A percentile compares a stretch with the other conserved stretches of the same genome.
phyloP scores from a whole-genome alignment of 1,284 basidiomycete genomes.

The Ustilago nuda region DNA sequence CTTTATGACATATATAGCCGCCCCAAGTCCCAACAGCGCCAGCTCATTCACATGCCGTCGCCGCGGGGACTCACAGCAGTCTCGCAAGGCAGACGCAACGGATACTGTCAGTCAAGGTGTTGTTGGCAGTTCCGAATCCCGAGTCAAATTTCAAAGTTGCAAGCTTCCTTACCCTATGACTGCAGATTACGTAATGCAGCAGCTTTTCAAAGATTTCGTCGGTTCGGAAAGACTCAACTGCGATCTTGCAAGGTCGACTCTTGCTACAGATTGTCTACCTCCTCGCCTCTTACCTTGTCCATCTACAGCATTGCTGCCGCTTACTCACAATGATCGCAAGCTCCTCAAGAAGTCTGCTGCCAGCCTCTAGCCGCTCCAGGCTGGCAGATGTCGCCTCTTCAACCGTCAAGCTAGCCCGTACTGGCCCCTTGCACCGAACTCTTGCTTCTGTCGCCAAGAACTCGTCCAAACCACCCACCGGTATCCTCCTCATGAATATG shows the following conservation, averaged over 20 bases:
- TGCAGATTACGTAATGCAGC: slow-evolving; percentile 43
- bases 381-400: slow-evolving; percentile 5
- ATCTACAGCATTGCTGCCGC: background rate
- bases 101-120: no score
- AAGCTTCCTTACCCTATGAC: background rate
- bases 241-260: slow-evolving; percentile 1
- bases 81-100: background rate
- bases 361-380: slow-evolving; percentile 20
- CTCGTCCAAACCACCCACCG: slow-evolving; percentile 71
- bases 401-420: slow-evolving; percentile 16
- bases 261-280: background rate
- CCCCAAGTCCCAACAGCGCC: background rate
- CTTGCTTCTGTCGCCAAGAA: slow-evolving; percentile 36
- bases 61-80: background rate
- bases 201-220: slow-evolving; percentile 4
- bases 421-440: slow-evolving; percentile 17
- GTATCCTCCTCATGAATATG: slow-evolving; percentile 98
- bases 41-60: background rate
- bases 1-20: background rate
- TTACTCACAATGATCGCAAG: slow-evolving; percentile 22
- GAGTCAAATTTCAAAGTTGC: background rate
- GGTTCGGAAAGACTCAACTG: slow-evolving; percentile 7
- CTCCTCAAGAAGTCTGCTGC: slow-evolving; percentile 33
- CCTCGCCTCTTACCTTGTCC: background rate
- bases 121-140: background rate